These are phyloP conservation scores for Castanea mollissima DNA, from an alignment of 306 rosid species.

Conservation along the genomic window DNA sequence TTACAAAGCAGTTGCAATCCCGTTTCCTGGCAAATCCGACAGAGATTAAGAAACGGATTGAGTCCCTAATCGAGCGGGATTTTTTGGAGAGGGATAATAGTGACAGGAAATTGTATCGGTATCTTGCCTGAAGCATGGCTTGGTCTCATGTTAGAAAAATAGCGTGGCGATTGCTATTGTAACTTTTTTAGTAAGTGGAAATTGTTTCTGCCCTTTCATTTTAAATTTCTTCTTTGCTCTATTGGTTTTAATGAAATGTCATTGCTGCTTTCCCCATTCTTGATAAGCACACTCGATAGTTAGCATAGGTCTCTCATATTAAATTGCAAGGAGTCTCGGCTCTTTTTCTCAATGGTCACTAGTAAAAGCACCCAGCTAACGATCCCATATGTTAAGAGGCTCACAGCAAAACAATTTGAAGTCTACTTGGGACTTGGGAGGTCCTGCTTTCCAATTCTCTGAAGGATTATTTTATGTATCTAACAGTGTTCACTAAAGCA, in stretches of 20 bases:
- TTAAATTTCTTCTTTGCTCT: neutral
- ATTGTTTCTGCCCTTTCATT: constrained; percentile 5
- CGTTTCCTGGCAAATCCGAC: constrained; percentile 72
- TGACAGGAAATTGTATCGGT: constrained; percentile 65
- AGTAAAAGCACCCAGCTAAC: too few relatives aligned
- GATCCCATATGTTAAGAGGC: too few relatives aligned
- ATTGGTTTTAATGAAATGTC: constrained; percentile 21
- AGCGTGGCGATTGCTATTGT: constrained; percentile 2
- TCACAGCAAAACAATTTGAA: too few relatives aligned
- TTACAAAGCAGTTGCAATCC: constrained; percentile 71
- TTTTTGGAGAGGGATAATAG: constrained; percentile 71
- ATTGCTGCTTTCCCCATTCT: constrained; percentile 7
- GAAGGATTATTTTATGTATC: too few relatives aligned
- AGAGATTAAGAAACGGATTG: constrained; percentile 77
- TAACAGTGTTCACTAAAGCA: too few relatives aligned
- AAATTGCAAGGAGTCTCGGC: too few relatives aligned
- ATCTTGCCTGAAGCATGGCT: constrained; percentile 53
- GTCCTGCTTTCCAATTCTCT: too few relatives aligned
- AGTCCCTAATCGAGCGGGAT: constrained; percentile 86
- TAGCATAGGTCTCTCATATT: too few relatives aligned
- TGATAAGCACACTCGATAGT: too few relatives aligned
- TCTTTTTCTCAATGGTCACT: too few relatives aligned
- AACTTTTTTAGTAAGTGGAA: constrained; percentile 27
- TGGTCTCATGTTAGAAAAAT: constrained; percentile 16
- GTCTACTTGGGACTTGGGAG: too few relatives aligned